Evolutionary conservation across 768 basidiomycete genomes (phyloP), one percentile per base, ranked within the genome.

Genomic region (Tulasnella sp.): DNA sequence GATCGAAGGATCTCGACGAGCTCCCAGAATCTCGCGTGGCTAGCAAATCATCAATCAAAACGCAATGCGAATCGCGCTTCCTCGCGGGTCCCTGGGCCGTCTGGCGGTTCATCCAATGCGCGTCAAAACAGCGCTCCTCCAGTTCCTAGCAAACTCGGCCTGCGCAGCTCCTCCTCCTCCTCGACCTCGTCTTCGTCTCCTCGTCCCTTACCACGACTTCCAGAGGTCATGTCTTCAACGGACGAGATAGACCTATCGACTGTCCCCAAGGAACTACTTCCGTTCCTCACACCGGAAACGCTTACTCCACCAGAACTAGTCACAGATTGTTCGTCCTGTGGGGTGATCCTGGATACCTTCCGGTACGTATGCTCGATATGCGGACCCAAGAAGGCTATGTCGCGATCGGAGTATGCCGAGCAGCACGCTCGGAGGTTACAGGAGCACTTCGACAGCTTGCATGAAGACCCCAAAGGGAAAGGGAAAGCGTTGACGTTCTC

Each of bases 331-430:
- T 92, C 90, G 0, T 80, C 80, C 48, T 97, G 93, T 65, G 85
- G 85, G 12, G 69, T 76, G 0, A 66, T 82, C 4, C 73, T 97
- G 19, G 85, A 90, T 53, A 78, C 80, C n/a, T 81, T 94, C 68
- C 83, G 89, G 48, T 96, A 97, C 69, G 84, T 93, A 12, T 97
- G 93, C 66, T 78, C 84, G 3, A 85, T 83, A 22, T 94, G 92
- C 65, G 91, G 90, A 8, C 86, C 88, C 70, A 88, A 83, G 68
- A 71, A 76, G 49, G 79, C 85, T 5, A 38, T 38, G 34, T 38
- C 34, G 34, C 34, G 34, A 38, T 38, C 34, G 15, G 34, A 38
- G 34, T 15, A 38, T 38, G 34, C 34, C 34, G 34, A 38, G 15
- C 34, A 38, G 34, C 34, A 38, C 34, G 34, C 34, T 38, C 34